Conservation (phyloP, 768 basidiomycete species). For the Amanita pallidorosea region DNA sequence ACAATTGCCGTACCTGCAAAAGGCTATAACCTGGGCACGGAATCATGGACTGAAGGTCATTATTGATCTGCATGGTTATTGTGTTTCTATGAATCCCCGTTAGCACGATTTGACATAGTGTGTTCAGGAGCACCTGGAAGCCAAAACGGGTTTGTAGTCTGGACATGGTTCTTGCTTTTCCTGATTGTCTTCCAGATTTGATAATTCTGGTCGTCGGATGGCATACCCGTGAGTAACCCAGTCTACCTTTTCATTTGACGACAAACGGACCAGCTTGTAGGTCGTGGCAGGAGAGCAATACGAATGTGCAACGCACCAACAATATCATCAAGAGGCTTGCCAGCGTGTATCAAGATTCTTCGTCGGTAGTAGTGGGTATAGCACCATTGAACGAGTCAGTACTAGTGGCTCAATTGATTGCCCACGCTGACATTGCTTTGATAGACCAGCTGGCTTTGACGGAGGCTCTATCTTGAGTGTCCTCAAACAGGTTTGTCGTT, state of each 20-base stretch:
- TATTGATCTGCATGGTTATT: conserved; percentile 58
- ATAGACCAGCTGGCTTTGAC: conserved; percentile 65
- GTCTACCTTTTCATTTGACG: neutral
- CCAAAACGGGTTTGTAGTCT: conserved; percentile 56
- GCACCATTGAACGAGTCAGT: conserved; percentile 72
- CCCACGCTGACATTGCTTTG: neutral
- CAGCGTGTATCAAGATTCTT: conserved; percentile 42
- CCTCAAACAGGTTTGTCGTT: conserved; percentile 26
- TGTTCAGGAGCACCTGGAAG: conserved; percentile 60
- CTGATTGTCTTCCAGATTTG: conserved; percentile 37
- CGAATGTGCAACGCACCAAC: conserved; percentile 59
- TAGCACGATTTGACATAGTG: conserved; percentile 6
- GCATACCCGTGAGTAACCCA: conserved; percentile 35
- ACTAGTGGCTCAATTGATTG: neutral
- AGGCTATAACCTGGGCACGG: conserved; percentile 62
- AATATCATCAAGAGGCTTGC: conserved; percentile 54
- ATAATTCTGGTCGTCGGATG: conserved; percentile 68
- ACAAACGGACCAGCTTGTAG: conserved; percentile 13
- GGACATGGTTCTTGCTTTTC: neutral
- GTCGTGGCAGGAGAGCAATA: conserved; percentile 56
- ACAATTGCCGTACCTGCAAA: conserved; percentile 57
- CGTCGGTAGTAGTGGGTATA: conserved; percentile 51
- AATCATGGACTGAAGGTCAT: conserved; percentile 69
- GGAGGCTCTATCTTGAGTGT: conserved; percentile 39
- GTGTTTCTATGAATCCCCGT: neutral